These are phyloP conservation scores for Pelargonium australe DNA, from an alignment of 441 rosid genomes.

Conservation along the genomic window DNA sequence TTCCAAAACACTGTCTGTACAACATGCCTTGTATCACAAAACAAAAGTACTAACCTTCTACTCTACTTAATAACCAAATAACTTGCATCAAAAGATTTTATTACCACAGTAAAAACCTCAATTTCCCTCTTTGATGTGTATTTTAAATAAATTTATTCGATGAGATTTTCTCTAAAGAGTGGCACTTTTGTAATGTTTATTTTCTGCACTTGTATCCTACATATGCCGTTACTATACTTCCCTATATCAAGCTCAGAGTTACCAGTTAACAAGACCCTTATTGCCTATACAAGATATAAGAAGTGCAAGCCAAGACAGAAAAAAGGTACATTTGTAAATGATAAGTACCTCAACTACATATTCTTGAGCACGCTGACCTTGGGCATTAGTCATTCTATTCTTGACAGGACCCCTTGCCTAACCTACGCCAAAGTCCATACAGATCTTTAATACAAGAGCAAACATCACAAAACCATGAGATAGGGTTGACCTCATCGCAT, in stretches of 20 bases:
- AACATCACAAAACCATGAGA: neutral
- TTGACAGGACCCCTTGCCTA: slow-evolving; percentile 36
- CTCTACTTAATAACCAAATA: too few relatives aligned
- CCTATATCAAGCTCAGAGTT: neutral
- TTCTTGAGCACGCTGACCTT: slow-evolving; percentile 44
- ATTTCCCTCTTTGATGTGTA: too few relatives aligned
- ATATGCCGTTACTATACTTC: neutral
- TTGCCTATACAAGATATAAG: neutral
- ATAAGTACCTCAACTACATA: slow-evolving; percentile 52
- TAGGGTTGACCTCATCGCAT: neutral
- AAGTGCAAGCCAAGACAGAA: neutral
- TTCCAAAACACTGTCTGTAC: too few relatives aligned
- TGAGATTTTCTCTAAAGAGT: too few relatives aligned
- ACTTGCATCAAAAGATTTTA: too few relatives aligned
- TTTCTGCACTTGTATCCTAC: neutral
- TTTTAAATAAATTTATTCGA: too few relatives aligned
- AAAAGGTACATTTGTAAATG: neutral
- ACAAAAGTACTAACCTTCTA: too few relatives aligned
- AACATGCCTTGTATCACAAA: too few relatives aligned
- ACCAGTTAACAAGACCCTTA: neutral
- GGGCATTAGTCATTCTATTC: slow-evolving; percentile 27
- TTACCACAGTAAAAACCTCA: too few relatives aligned
- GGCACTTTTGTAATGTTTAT: neutral
- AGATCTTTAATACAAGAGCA: slow-evolving; percentile 6
- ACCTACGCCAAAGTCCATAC: slow-evolving; percentile 22